phyloP scores from a whole-genome alignment of 73 alveolate genomes.

The Durusdinium trenchii region DNA sequence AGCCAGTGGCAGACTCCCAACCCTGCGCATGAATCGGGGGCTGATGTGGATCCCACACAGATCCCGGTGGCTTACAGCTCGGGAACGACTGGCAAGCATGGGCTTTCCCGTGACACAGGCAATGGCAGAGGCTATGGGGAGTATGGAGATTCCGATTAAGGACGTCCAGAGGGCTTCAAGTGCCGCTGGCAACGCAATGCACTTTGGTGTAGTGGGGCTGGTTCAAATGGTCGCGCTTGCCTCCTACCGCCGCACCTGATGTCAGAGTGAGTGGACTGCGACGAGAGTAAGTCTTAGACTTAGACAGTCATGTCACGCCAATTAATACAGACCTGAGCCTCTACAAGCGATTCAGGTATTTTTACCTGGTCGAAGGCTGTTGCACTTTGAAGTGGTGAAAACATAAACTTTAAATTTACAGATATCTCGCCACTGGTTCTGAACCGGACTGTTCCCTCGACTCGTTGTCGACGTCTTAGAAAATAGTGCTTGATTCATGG shows the following conservation, averaged over 20 bases:
- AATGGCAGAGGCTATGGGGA: neutral
- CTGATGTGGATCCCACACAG: neutral
- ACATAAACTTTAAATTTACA: too few species aligned
- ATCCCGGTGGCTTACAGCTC: neutral
- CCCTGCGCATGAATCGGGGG: neutral
- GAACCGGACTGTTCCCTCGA: too few species aligned
- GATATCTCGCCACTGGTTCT: too few species aligned
- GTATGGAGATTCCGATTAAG: neutral
- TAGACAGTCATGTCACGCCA: neutral
- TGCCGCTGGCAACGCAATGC: conserved; percentile 4
- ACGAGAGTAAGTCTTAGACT: too few species aligned
- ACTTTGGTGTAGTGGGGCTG: neutral
- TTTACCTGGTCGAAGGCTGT: too few species aligned
- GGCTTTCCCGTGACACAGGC: conserved; percentile 8
- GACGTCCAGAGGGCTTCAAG: neutral
- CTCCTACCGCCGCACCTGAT: neutral
- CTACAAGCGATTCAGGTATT: neutral
- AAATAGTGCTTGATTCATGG: too few species aligned
- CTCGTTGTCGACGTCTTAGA: too few species aligned
- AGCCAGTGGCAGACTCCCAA: neutral
- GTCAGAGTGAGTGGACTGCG: neutral
- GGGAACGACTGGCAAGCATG: neutral
- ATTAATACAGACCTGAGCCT: too few species aligned
- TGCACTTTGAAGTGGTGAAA: too few species aligned
- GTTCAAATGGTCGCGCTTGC: neutral